Evolutionary conservation across 1,284 basidiomycete species (phyloP).

Genomic region (Uromyces viciae-fabae): DNA sequence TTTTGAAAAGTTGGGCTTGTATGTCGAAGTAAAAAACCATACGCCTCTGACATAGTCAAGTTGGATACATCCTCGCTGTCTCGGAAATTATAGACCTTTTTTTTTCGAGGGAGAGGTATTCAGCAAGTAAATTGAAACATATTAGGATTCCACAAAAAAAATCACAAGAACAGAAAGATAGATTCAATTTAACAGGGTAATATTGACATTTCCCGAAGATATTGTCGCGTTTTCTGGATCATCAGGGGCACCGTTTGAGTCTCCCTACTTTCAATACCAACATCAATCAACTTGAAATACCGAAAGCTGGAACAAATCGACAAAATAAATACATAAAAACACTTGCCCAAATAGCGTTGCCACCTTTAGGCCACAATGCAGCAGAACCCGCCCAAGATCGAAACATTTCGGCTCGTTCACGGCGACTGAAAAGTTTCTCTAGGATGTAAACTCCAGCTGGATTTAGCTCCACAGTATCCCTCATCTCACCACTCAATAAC

Average conservation of each 20-base stretch:
- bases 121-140: constrained; percentile 11
- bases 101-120: constrained; percentile 46
- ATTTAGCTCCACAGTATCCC: constrained; percentile 81
- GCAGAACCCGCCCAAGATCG: constrained; percentile 91
- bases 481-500: constrained; percentile 75
- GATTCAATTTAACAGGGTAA: too few relatives aligned
- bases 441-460: constrained; percentile 68
- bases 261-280: constrained; percentile 25
- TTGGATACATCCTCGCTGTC: constrained; percentile 60
- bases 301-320: too few relatives aligned
- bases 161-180: too few relatives aligned
- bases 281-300: constrained; percentile 45
- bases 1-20: constrained; percentile 69
- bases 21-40: constrained; percentile 76
- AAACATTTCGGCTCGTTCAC: constrained; percentile 85
- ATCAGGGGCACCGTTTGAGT: constrained; percentile 64
- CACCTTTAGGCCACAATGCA: constrained; percentile 66
- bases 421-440: constrained; percentile 62
- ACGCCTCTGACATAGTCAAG: constrained; percentile 74
- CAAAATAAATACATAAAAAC: constrained; percentile 49
- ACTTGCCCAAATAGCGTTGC: constrained; percentile 85
- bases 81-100: constrained; percentile 49
- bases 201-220: constrained; percentile 48
- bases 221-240: constrained; percentile 63
- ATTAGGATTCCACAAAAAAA: too few relatives aligned